Base-by-base conservation (phyloP, 306 rosid genomes). In the Glycine tomentella region DNA sequence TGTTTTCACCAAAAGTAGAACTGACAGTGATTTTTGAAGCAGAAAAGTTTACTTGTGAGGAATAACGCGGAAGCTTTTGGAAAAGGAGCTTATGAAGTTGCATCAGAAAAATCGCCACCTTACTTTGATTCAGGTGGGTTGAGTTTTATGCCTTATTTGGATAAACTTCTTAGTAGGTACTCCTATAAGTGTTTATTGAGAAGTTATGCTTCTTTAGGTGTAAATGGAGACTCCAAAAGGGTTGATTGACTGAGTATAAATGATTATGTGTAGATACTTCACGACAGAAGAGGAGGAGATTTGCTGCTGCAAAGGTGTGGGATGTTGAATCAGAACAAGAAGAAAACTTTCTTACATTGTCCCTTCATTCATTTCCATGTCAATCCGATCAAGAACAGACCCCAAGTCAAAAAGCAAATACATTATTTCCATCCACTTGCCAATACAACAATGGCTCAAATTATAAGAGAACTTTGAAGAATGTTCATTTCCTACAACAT, bases 281-380 rank as follows among this genome's bases (percentile, higher is more conserved):
- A 20, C 90, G 90, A 77, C 94, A 91, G 45, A 93, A 93, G 86
- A 87, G 87, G 82, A 90, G 89, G 85, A 86, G 93, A 86, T 87
- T 89, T 17, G 83, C 75, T 0, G 78, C 83, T 59, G 48, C 86
- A 7, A 90, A 85, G 87, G 80, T 79, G 59, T 87, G 86, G 89
- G 92, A 88, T 64, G 75, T 83, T 33, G 93, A 93, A 65, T 84
- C 89, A 12, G 97, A 90, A 74, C 94, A 86, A 73, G 97, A 93
- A 89, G 94, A 91, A 73, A 93, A 90, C 74, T 93, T 95, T 80
- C 85, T 91, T 42, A 91, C 97, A 5, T 67, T 93, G 84, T 93
- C 97, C 15, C 97, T 90, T 81, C 87, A 90, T 71, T 93, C 97
- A 52, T 93, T 97, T 50, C 94, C 97, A 13, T 90, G 92, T 8